Conservation (phyloP, 2,329 filamentous ascomycete species). For the Fusarium praegraminearum region DNA sequence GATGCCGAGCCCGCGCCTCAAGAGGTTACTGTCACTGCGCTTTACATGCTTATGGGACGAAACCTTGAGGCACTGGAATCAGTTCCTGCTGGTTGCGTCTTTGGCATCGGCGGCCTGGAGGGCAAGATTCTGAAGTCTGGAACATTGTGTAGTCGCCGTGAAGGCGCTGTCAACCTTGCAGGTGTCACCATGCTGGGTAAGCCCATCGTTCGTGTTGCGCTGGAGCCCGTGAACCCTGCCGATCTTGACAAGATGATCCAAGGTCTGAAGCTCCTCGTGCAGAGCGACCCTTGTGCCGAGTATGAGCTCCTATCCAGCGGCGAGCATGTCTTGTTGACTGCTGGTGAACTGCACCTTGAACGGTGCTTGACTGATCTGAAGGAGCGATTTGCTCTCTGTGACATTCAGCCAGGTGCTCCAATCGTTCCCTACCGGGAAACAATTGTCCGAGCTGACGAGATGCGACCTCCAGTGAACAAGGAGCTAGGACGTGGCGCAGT, state of each 20-base stretch:
- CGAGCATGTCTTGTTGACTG: slow-evolving; percentile 94
- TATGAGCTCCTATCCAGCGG: slow-evolving; percentile 94
- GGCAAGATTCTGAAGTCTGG: slow-evolving; percentile 96
- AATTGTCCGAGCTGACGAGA: slow-evolving; percentile 87
- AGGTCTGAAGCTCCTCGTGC: slow-evolving; percentile 86
- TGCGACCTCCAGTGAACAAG: slow-evolving; percentile 88
- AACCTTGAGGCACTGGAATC: slow-evolving; percentile 84
- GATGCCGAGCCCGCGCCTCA: slow-evolving; percentile 78
- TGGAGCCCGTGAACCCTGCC: slow-evolving; percentile 91
- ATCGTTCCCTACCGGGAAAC: slow-evolving; percentile 97
- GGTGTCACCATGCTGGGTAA: slow-evolving; percentile 83
- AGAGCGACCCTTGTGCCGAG: slow-evolving; percentile 94
- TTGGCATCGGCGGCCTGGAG: slow-evolving; percentile 92
- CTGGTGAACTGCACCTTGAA: slow-evolving; percentile 94
- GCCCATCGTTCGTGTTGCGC: slow-evolving; percentile 92
- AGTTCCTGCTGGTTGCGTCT: slow-evolving; percentile 93
- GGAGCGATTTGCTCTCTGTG: slow-evolving; percentile 92
- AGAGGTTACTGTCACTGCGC: slow-evolving; percentile 84
- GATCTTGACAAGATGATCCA: slow-evolving; percentile 96
- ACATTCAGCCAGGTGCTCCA: slow-evolving; percentile 92
- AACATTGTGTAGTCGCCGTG: slow-evolving; percentile 87
- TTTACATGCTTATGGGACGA: slow-evolving; percentile 97
- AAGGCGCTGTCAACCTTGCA: slow-evolving; percentile 90
- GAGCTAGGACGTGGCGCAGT: slow-evolving; percentile 87
- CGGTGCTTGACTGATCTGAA: slow-evolving; percentile 92